Evolutionary conservation across 1,284 basidiomycete genomes (phyloP).

Genomic region (Blastosporella zonata): DNA sequence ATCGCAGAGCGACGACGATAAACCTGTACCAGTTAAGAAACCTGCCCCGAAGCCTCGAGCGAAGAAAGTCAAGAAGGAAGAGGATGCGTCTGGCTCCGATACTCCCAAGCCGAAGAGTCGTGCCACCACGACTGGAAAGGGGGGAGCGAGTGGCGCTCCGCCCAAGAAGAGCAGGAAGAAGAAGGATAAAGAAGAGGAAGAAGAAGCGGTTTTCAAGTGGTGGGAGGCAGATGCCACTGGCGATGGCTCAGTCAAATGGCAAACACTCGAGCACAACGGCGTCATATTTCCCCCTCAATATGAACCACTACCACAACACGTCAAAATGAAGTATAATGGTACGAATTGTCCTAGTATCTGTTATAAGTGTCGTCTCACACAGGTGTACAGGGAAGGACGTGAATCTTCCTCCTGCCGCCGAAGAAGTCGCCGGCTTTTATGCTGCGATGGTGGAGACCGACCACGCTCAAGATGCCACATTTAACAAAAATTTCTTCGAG

Average conservation of each 20-base stretch:
- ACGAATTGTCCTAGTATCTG: constrained; percentile 20
- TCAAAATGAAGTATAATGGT: constrained; percentile 98
- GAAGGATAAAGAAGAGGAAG: constrained; percentile 58
- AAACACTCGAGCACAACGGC: constrained; percentile 89
- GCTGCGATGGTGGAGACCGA: constrained; percentile 92
- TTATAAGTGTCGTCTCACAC: constrained; percentile 17
- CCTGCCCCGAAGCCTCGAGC: constrained; percentile 30
- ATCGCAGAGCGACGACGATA: constrained; percentile 51
- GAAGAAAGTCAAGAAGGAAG: constrained; percentile 34
- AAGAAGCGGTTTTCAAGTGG: constrained; percentile 79
- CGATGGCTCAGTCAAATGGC: constrained; percentile 87
- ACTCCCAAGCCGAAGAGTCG: constrained; percentile 33
- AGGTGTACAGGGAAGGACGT: constrained; percentile 65
- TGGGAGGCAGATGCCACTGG: constrained; percentile 75
- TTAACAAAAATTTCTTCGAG: constrained; percentile 95
- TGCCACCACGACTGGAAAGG: constrained; percentile 36
- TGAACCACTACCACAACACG: constrained; percentile 75
- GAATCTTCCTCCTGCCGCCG: constrained; percentile 80
- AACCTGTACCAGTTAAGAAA: constrained; percentile 45
- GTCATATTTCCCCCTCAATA: constrained; percentile 97
- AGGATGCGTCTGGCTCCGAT: constrained; percentile 24
- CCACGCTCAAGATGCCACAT: constrained; percentile 85
- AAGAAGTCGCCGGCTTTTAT: constrained; percentile 98
- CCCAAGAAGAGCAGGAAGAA: constrained; percentile 45
- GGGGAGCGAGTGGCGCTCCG: constrained; percentile 32